Evolutionary conservation across 768 basidiomycete species (phyloP), one percentile per base, ranked within the genome.

Genomic region (Dendrothele bispora): DNA sequence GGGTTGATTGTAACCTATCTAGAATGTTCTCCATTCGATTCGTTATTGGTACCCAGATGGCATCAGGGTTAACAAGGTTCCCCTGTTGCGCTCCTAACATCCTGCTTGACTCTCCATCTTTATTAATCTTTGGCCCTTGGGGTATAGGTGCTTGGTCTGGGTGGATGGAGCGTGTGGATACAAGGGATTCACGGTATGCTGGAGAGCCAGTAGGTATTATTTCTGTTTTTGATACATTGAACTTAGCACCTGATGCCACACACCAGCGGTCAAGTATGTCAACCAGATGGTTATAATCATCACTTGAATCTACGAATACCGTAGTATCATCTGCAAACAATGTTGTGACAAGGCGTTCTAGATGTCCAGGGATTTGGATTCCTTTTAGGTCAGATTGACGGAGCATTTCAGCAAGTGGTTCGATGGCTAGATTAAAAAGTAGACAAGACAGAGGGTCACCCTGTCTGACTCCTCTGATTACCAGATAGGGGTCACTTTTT

Each of bases 261-360:
- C 55, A 60, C 59, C 59, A 60, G 0, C 17, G 20, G 8, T 43
- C 5, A 0, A 60, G 41, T 0, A 57, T 54, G 0, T 22, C 2
- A 11, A 49, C 29, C 3, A 59, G 53, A 8, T 48, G 43, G 0
- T 0, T 12, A n/a, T 46, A 50, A 4, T 28, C 50, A 27, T 60
- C 53, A 0, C 7, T 5, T 18, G 36, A 21, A 0, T 40, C 46
- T 0, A 64, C 44, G 41, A 52, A 71, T 0, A 63, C 44, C 0
- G 56, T 66, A 0, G 62, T 60, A 18, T 66, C 60, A 15, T 68
- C 63, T 0, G 61, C 57, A 37, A 67, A 70, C 0, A 70, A 48
- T 4, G 58, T 55, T 0, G 59, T 25, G 0, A 58, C 43, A 0
- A 64, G 24, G 2, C 25, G 45, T 0, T 53, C 40, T 4, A 15